Evolutionary conservation across 176 grass and related monocot genomes (phyloP).

Genomic region (Tuctoria greenei): DNA sequence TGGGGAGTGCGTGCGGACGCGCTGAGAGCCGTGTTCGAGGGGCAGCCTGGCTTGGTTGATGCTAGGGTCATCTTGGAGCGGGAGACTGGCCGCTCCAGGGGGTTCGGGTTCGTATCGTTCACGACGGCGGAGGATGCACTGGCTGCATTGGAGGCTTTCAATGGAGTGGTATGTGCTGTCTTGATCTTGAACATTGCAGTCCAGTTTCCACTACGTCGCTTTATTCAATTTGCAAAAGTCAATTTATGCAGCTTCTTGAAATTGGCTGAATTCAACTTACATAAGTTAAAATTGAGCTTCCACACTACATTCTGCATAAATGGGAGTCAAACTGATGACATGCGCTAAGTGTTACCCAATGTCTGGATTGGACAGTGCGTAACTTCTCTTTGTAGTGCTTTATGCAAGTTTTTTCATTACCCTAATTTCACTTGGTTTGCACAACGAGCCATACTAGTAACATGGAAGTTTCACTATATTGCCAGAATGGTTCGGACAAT

Average conservation of each 20-base stretch:
- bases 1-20: conserved; percentile 71
- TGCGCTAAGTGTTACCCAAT: conserved; percentile 13
- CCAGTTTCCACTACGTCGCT: not conserved
- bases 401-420: not conserved
- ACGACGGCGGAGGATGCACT: conserved; percentile 56
- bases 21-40: conserved; percentile 56
- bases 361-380: not conserved
- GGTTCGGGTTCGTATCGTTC: conserved; percentile 83
- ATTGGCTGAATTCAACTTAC: too few species aligned
- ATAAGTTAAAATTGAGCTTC: too few species aligned
- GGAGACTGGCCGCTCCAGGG: conserved; percentile 67
- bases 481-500: not conserved
- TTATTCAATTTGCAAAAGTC: not conserved
- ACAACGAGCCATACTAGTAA: not conserved
- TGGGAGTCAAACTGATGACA: too few species aligned
- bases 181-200: not conserved
- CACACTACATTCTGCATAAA: too few species aligned
- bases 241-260: not conserved
- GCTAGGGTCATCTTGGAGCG: conserved; percentile 81
- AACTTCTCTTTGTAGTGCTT: not conserved
- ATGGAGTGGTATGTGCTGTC: conserved; percentile 61
- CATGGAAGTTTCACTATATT: not conserved
- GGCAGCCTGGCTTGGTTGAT: conserved; percentile 55
- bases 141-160: conserved; percentile 66
- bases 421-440: not conserved